A percentile compares a stretch with the other conserved stretches of the same genome.
Conservation (phyloP, 2,329 filamentous ascomycete species). For the Magnaporthiopsis poae region DNA sequence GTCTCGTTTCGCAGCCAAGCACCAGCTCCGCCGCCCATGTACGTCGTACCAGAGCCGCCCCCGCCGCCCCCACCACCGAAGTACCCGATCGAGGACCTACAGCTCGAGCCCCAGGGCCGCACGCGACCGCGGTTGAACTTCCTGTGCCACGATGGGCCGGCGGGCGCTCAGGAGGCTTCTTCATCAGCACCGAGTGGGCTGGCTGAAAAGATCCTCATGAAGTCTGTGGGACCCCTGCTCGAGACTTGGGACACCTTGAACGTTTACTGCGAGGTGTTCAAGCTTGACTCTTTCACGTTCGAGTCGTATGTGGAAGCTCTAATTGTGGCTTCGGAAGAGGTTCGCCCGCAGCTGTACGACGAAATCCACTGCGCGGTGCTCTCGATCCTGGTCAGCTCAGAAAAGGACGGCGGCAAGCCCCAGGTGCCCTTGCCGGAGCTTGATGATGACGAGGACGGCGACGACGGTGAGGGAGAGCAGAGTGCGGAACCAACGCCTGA, state of each 20-base stretch:
- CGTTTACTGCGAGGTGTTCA: constrained; percentile 92
- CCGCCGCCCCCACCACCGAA: constrained; percentile 70
- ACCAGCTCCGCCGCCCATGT: constrained; percentile 31
- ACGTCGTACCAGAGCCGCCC: constrained; percentile 38
- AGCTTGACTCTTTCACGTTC: constrained; percentile 92
- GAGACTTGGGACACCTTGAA: constrained; percentile 96
- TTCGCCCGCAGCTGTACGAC: constrained; percentile 73
- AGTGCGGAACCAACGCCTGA: constrained; percentile 50
- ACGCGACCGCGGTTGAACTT: constrained; percentile 70
- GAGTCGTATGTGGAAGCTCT: constrained; percentile 91
- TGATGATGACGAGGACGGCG: constrained; percentile 56
- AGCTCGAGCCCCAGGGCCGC: constrained; percentile 59
- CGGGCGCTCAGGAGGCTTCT: constrained; percentile 32
- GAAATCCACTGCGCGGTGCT: constrained; percentile 87
- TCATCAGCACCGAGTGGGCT: constrained; percentile 23
- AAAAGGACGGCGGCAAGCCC: constrained; percentile 66
- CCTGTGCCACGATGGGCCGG: constrained; percentile 56
- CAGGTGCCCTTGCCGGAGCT: constrained; percentile 70
- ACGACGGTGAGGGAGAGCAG: constrained; percentile 50
- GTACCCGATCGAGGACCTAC: constrained; percentile 90
- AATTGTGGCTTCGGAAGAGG: constrained; percentile 61
- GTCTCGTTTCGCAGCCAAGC: constrained; percentile 25
- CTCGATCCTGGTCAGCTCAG: constrained; percentile 71
- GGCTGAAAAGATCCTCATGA: constrained; percentile 61
- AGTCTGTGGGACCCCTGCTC: constrained; percentile 72